Percentiles rank a stretch among this genome's conserved stretches.
phyloP scores from a whole-genome alignment of 1,139 yeast species.

The Saccharomyces hybrid region DNA sequence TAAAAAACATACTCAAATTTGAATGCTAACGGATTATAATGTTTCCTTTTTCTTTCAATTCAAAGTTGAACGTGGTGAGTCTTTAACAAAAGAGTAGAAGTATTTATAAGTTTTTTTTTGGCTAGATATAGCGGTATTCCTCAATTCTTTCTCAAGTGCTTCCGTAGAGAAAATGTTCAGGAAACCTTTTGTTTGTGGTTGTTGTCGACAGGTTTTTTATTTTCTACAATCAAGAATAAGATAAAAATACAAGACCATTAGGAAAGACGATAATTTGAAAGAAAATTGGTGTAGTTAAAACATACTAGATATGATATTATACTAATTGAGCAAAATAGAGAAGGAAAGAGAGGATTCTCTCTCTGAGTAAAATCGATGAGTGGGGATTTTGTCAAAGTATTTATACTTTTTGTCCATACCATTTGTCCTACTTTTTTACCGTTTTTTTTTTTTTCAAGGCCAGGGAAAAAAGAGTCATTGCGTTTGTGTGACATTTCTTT shows the following conservation, averaged over 20 bases:
- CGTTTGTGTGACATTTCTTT: not conserved
- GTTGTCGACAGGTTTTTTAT: conserved; percentile 6
- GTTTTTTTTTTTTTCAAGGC: not conserved
- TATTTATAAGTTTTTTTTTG: not conserved
- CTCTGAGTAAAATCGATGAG: not conserved
- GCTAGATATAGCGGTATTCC: conserved; percentile 1
- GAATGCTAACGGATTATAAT: not conserved
- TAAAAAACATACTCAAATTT: not conserved
- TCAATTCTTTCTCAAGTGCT: not conserved
- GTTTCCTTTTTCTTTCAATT: not conserved
- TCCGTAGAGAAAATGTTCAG: not conserved
- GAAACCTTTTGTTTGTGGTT: conserved; percentile 1
- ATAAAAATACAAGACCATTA: conserved; percentile 3
- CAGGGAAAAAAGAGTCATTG: not conserved
- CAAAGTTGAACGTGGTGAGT: not conserved
- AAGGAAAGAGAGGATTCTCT: not conserved
- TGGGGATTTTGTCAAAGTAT: not conserved
- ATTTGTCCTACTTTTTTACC: not conserved
- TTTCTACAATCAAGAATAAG: conserved; percentile 3
- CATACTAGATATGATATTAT: conserved; percentile 7
- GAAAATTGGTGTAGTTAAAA: conserved; percentile 15
- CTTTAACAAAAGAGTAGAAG: not conserved
- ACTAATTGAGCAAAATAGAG: not conserved
- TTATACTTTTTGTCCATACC: not conserved
- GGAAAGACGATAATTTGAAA: conserved; percentile 9